phyloP scores from a whole-genome alignment of 2,329 filamentous ascomycete genomes.

The Sphaerulina musiva region DNA sequence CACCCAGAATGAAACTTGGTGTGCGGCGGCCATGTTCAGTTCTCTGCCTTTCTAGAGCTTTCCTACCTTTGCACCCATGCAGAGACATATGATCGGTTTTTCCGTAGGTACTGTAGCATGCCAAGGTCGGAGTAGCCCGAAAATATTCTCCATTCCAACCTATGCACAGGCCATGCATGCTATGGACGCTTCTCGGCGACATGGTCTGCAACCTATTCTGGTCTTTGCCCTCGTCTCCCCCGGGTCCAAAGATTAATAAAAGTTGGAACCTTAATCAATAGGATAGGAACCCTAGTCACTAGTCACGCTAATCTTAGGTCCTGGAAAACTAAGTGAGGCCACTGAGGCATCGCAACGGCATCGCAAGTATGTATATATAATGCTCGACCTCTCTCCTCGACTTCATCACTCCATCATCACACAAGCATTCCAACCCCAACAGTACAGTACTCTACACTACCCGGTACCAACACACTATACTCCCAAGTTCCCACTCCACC shows the following conservation, averaged over 20 bases:
- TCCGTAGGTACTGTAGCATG: no score
- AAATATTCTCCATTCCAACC: no score
- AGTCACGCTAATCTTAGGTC: not conserved
- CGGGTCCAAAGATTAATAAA: no score
- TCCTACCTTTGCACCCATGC: no score
- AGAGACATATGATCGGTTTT: no score
- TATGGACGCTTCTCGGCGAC: not conserved
- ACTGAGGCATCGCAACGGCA: not conserved
- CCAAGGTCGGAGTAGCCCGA: no score
- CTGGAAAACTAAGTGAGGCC: not conserved
- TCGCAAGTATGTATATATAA: not conserved
- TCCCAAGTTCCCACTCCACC: not conserved
- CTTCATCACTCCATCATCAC: not conserved
- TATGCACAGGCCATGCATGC: no score
- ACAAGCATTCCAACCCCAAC: not conserved
- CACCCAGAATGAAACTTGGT: no score
- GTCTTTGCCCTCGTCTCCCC: not conserved
- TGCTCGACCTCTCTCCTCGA: not conserved
- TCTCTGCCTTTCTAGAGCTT: no score
- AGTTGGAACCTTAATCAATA: not conserved
- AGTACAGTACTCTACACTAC: not conserved
- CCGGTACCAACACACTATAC: not conserved
- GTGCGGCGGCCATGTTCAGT: no score
- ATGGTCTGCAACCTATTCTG: not conserved
- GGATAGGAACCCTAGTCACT: not conserved